These are phyloP conservation scores for Conticribra guillardii DNA, from an alignment of 108 stramenopile species.

Conservation along the genomic window DNA sequence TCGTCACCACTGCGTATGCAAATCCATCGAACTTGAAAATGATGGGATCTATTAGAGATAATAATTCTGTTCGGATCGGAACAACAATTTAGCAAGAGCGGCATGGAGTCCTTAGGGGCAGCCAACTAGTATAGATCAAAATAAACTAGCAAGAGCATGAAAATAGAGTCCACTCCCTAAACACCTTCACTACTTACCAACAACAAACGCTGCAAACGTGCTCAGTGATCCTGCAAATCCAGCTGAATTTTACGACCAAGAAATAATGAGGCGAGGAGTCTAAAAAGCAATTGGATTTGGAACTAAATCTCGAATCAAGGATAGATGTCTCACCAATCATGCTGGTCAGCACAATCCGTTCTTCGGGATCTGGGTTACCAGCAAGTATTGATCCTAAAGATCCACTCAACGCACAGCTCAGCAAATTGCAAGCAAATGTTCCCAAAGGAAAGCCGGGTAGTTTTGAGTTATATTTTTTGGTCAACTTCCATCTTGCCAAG, in stretches of 20 bases:
- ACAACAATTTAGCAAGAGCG: neutral
- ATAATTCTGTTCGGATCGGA: conserved; percentile 52
- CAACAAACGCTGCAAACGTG: conserved; percentile 75
- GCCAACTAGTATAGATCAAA: neutral
- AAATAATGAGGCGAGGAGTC: neutral
- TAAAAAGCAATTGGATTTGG: neutral
- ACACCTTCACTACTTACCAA: no score
- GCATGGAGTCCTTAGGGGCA: neutral
- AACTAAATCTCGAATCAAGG: neutral
- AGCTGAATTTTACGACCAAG: conserved; percentile 15
- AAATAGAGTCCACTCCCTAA: no score
- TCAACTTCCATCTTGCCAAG: conserved; percentile 73
- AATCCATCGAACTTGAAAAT: conserved; percentile 81
- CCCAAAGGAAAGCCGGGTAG: conserved; percentile 81
- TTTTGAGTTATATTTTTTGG: conserved; percentile 61
- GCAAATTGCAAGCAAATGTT: conserved; percentile 81
- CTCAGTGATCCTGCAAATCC: conserved; percentile 82
- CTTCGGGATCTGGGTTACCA: conserved; percentile 73
- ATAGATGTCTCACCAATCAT: conserved; percentile 49
- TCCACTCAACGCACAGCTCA: conserved; percentile 75
- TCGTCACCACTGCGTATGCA: conserved; percentile 66
- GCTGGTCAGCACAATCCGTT: conserved; percentile 67
- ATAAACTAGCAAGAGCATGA: no score
- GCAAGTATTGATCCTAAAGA: conserved; percentile 72
- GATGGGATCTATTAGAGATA: conserved; percentile 75